Evolutionary conservation across 1,139 yeast species (phyloP), one percentile per base, ranked within the genome.

Genomic region (Saccharomyces pastorianus): DNA sequence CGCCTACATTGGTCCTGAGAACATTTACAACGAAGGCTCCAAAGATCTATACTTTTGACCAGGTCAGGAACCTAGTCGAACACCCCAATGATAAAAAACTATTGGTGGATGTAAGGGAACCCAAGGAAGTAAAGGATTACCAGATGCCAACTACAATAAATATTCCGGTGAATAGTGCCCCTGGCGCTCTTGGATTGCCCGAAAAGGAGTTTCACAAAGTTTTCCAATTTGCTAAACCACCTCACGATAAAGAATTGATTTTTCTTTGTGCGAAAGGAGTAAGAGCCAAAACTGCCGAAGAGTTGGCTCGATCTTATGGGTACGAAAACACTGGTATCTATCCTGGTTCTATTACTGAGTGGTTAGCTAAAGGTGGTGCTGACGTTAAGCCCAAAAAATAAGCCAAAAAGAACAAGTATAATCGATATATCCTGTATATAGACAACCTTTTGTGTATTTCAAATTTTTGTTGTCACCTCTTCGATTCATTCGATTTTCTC

Each of bases 211-310:
- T 95, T 66, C 78, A 81, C 63, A 88, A 86, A 44, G 76, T 81
- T 53, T 90, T 91, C 73, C 93, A 96, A 14, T 84, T 90, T 65
- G 77, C 76, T n/a, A 93, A 93, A 73, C 99, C 99, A 3, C 64
- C 74, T 6, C 70, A 76, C 47, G 83, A 82, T 51, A 81, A 86
- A 66, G 89, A 88, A 63, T 76, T 93, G 68, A 81, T 93, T 47
- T 91, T 93, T 72, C 91, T 91, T 73, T 93, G 99, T 73, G 82
- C 87, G 55, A 96, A 88, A 5, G 99, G 99, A 53, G 88, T 90
- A 50, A 83, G 99, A 74, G 86, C 96, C 47, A 79, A 90, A 49
- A 89, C 90, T 56, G 95, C 97, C 48, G 96, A 90, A 67, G 95
- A 88, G 65, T 77, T 91, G 66, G 99, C 98, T 27, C 82, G 83